A percentile compares a stretch with the other conserved stretches of the same genome.
Conservation (phyloP, 192 early-diverging fungal genomes). For the Podila epigama region DNA sequence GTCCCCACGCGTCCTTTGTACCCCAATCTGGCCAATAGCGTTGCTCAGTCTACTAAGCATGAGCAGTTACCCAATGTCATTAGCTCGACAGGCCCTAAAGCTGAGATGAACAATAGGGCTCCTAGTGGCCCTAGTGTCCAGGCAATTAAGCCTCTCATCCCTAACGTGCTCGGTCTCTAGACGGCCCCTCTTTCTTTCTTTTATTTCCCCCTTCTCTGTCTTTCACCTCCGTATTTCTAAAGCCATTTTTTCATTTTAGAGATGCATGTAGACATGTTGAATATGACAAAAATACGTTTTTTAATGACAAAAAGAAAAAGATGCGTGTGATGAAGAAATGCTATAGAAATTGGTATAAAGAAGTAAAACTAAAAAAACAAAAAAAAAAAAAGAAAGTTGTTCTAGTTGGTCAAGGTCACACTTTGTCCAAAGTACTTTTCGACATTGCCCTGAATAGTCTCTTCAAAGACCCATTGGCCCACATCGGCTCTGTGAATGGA, state of each 20-base stretch:
- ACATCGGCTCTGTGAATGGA: conserved; percentile 21
- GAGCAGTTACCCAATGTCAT: background rate
- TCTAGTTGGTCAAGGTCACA: conserved; percentile 12
- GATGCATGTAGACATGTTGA: background rate
- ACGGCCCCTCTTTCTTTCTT: too few relatives aligned
- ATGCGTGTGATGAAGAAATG: background rate
- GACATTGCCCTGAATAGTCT: conserved; percentile 8
- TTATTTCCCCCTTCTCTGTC: too few relatives aligned
- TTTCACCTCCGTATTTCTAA: too few relatives aligned
- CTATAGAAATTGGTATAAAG: background rate
- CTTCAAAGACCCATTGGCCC: conserved; percentile 33
- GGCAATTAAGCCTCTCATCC: too few relatives aligned
- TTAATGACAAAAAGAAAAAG: background rate
- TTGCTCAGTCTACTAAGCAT: background rate
- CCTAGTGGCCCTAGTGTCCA: too few relatives aligned
- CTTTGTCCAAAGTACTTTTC: conserved; percentile 1
- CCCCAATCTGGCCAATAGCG: background rate
- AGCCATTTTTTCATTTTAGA: background rate
- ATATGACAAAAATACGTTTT: background rate
- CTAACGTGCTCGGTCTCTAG: too few relatives aligned
- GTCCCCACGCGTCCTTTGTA: background rate
- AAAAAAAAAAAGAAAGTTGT: background rate
- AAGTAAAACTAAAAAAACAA: background rate
- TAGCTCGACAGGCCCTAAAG: background rate
- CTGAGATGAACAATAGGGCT: too few relatives aligned